Evolutionary conservation across 148 eudicot species (phyloP), one percentile per base, ranked within the genome.

Genomic region (Spergularia marina): DNA sequence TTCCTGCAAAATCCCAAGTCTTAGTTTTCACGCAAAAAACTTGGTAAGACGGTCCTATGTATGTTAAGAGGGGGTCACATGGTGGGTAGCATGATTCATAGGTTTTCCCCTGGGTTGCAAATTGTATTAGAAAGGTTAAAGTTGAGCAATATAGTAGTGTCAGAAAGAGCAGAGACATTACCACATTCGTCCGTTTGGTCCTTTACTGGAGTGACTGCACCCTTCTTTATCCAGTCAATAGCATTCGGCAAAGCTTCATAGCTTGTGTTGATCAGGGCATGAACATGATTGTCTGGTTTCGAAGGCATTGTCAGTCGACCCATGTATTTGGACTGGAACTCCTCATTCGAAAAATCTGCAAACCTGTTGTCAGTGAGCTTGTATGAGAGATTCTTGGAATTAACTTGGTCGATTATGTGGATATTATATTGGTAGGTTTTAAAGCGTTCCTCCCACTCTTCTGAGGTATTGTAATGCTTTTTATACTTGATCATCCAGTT

Each of bases 341-440:
- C 89, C 20, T 84, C 84, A 63, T 86, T 85, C 12, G 88, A 83
- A 83, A 89, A 75, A 73, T 85, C 92, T 7, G 88, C 90, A 62
- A 82, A 89, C 40, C 71, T 73, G 81, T 89, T 89, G 66, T 89
- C 92, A 4, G 68, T 68, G 44, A 89, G 87, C 69, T 74, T 85
- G 80, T 79, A 85, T 2, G 88, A 71, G 18, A 70, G 65, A 55
- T 74, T 74, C 58, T 53, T 60, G 8, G 69, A 74, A 53, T 74
- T 74, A n/a, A 68, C 15, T 7, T 76, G 68, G 23, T 54, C 54
- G 11, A 78, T 49, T 15, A 65, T 57, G 61, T 66, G 60, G 10
- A 74, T 39, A 67, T 68, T 72, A 40, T 68, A 74, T 4, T 74
- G 69, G 59, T 74, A 74, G 55, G 62, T 52, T n/a, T 69, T 68